A percentile compares a stretch with the other conserved stretches of the same genome.
phyloP scores from a whole-genome alignment of 73 alveolate genomes.

The Uronychia setigera region DNA sequence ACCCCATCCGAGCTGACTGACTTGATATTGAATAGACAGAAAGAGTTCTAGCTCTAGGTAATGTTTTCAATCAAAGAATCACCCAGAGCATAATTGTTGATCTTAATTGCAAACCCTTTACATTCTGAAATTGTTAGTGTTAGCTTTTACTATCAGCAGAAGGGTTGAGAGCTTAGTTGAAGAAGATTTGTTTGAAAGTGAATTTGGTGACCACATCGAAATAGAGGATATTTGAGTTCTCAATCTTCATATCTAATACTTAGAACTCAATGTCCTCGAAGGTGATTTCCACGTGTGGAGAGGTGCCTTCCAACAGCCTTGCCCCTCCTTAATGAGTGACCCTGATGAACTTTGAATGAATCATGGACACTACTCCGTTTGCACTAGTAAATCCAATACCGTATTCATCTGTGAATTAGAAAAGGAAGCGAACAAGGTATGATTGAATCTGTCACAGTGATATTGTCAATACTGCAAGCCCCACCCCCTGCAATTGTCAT shows the following conservation, averaged over 20 bases:
- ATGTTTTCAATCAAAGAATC: background rate
- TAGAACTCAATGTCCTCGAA: background rate
- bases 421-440: background rate
- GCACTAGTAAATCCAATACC: background rate
- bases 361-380: background rate
- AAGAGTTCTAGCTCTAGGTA: background rate
- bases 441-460: background rate
- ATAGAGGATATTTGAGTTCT: background rate
- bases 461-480: background rate
- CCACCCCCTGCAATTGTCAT: background rate
- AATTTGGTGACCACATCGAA: background rate
- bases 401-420: background rate
- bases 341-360: background rate
- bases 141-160: background rate
- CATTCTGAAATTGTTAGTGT: background rate
- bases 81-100: background rate
- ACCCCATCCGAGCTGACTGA: conserved; percentile 1
- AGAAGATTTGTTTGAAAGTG: background rate
- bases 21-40: background rate
- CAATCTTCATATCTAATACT: background rate
- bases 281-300: background rate
- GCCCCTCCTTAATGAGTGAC: background rate
- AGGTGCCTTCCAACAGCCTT: background rate
- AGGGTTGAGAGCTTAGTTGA: background rate
- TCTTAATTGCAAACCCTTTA: background rate